Base-by-base conservation (phyloP, 2,329 filamentous ascomycete genomes). In the Periconia digitata region DNA sequence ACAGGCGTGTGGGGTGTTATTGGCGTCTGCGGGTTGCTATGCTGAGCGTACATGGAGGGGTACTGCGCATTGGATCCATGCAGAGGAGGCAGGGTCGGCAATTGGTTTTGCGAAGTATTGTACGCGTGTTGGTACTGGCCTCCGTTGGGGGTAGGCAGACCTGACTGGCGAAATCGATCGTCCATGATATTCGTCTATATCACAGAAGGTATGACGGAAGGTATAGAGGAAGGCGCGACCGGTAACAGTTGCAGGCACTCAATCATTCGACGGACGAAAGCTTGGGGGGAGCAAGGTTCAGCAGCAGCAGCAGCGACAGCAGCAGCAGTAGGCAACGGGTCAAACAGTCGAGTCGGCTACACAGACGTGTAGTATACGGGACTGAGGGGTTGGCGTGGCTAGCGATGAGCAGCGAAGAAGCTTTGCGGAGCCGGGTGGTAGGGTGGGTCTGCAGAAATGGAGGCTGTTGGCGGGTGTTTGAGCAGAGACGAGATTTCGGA, bases 11-110 rank as follows among this genome's bases (percentile, higher is more conserved):
- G 66, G 48, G 65, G 62, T 46, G 66, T 65, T 52, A 70, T 61
- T 44, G 68, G 68, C 55, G 68, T 69, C 59, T 72, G 69, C 43
- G 69, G 63, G 56, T 67, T 69, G 60, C 66, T 69, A 51, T 63
- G 47, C 38, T 60, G 57, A 21, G 17, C 60, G 57, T 71, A 71
- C 59, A 69, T 41, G 43, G 63, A 60, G 27, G 64, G 53, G 47
- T 59, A 70, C 46, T 60, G 61, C 39, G 60, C 43, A 47, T 55
- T 59, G 51, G 57, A 62, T 29, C 52, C 48, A 46, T 69, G 63
- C n/a, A 71, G 59, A 22, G 67, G 69, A 21, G 69, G 67, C 45
- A 71, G 62, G 35, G 67, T 69, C 46, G 64, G 67, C 45, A 67
- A 59, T 50, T 64, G 60, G 49, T 56, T 54, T 47, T 67, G 63